Conservation (phyloP, 768 basidiomycete genomes). For the Lentinula detonsa region DNA sequence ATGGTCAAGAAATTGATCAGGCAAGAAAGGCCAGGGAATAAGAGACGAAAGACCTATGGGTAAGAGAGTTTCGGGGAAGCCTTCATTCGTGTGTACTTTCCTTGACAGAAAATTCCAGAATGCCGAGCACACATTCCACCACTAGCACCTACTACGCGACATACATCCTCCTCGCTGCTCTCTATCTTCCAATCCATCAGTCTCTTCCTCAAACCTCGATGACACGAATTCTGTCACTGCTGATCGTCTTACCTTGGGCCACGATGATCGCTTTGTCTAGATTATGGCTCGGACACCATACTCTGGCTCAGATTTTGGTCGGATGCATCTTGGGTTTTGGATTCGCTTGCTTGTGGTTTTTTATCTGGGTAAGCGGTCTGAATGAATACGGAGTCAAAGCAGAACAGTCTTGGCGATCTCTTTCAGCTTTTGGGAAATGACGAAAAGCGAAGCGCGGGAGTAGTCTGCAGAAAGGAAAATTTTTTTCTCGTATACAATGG, state of each 20-base stretch:
- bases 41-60: no score
- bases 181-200: conserved; percentile 53
- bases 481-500: no score
- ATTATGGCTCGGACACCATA: conserved; percentile 75
- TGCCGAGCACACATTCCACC: conserved; percentile 82
- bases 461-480: no score
- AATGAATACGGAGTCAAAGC: conserved; percentile 19
- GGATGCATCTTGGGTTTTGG: conserved; percentile 51
- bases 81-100: no score
- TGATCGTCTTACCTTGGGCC: conserved; percentile 53
- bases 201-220: conserved; percentile 34
- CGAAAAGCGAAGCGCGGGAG: no score
- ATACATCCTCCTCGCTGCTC: conserved; percentile 52
- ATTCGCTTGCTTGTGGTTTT: conserved; percentile 53
- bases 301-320: conserved; percentile 57
- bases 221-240: conserved; percentile 35
- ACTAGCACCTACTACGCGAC: conserved; percentile 58
- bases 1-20: no score
- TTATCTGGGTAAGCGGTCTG: conserved; percentile 42
- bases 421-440: not conserved
- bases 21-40: no score
- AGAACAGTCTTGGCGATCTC: conserved; percentile 15
- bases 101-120: conserved; percentile 32
- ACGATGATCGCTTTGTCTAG: conserved; percentile 55
- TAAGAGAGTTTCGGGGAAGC: no score